These are phyloP conservation scores for Neoboletus subvelutipes DNA, from an alignment of 768 basidiomycete genomes.

Conservation along the genomic window DNA sequence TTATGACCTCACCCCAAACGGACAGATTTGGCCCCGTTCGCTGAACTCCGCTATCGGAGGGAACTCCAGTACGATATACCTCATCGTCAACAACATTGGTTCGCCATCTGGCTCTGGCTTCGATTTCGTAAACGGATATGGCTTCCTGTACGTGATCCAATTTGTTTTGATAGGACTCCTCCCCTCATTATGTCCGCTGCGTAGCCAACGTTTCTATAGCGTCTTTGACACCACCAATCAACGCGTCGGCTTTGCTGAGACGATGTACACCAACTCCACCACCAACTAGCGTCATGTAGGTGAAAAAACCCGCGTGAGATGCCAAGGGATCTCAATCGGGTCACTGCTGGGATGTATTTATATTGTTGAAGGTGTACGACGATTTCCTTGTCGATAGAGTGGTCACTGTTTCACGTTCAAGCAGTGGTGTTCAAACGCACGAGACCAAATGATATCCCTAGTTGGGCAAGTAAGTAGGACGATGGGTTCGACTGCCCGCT, in stretches of 20 bases:
- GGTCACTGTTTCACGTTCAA: too few species aligned
- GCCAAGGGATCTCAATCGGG: too few species aligned
- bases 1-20: conserved; percentile 24
- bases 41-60: conserved; percentile 31
- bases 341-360: neutral
- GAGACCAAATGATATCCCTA: too few species aligned
- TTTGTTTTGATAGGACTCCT: neutral
- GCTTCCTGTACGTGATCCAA: conserved; percentile 5
- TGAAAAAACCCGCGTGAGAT: neutral
- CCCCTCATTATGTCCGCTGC: neutral
- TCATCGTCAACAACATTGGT: conserved; percentile 25
- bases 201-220: conserved; percentile 41
- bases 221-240: conserved; percentile 41
- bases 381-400: too few species aligned
- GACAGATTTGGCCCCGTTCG: conserved; percentile 35
- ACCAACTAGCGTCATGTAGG: neutral
- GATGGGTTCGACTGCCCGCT: too few species aligned
- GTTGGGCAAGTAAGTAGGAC: too few species aligned
- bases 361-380: neutral
- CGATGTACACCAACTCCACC: conserved; percentile 17
- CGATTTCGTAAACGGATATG: conserved; percentile 22
- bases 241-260: conserved; percentile 42
- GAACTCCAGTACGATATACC: conserved; percentile 22
- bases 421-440: too few species aligned
- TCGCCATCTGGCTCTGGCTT: conserved; percentile 9